A percentile compares a stretch with the other conserved stretches of the same genome.
phyloP scores from a whole-genome alignment of 2,329 filamentous ascomycete genomes.

The Daldinia eschscholtzii region DNA sequence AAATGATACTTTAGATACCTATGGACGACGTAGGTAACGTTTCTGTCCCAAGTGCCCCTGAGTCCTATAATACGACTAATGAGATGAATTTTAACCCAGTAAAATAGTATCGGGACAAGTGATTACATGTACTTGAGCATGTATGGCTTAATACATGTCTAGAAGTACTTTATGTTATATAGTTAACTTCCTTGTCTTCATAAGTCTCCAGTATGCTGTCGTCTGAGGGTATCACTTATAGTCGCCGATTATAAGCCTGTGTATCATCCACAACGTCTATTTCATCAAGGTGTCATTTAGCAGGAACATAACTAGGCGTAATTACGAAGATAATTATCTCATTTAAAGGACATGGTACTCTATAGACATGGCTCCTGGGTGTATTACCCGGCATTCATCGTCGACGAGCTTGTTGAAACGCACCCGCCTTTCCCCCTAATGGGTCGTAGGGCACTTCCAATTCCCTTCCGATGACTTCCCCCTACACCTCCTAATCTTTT shows the following conservation, averaged over 20 bases:
- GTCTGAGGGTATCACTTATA: neutral
- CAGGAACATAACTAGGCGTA: neutral
- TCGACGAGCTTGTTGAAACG: neutral
- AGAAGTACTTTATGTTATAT: neutral
- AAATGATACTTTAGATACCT: too few relatives aligned
- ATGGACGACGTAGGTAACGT: too few relatives aligned
- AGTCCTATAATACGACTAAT: too few relatives aligned
- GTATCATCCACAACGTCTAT: neutral
- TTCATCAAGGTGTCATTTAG: neutral
- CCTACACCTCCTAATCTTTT: neutral
- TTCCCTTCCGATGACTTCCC: constrained; percentile 1
- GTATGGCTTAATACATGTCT: neutral
- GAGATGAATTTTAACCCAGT: too few relatives aligned
- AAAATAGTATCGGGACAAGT: too few relatives aligned
- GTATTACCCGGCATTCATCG: neutral
- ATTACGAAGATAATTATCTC: neutral
- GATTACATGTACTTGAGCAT: too few relatives aligned
- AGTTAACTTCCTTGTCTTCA: neutral
- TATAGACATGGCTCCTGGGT: neutral
- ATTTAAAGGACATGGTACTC: neutral
- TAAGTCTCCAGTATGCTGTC: neutral
- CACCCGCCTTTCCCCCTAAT: neutral
- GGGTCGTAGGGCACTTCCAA: neutral
- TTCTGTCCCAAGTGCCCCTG: too few relatives aligned
- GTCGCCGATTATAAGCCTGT: neutral